A percentile compares a stretch with the other conserved stretches of the same genome.
These are phyloP conservation scores for Helotiales sp. DNA, from an alignment of 2,329 filamentous ascomycete species.

Conservation along the genomic window DNA sequence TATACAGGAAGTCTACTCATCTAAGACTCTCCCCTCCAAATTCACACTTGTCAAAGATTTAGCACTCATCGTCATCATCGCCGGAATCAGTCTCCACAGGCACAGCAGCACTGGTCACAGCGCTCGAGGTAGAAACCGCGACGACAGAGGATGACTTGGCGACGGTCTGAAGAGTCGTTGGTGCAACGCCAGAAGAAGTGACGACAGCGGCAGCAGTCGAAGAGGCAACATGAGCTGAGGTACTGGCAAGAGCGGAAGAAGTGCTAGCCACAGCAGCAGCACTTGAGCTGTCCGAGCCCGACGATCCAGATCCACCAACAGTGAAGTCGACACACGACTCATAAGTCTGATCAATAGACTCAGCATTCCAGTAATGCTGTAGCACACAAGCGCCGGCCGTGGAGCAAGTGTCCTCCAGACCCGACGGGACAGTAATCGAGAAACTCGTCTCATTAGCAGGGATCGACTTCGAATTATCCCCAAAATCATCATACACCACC, in stretches of 20 bases:
- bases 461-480: slow-evolving; percentile 44
- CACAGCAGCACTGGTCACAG: background rate
- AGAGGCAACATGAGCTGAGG: background rate
- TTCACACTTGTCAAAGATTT: background rate
- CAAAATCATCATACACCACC: slow-evolving; percentile 50
- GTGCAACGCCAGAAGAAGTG: background rate
- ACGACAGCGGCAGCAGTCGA: background rate
- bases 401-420: slow-evolving; percentile 40
- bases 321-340: slow-evolving; percentile 55
- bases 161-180: slow-evolving; percentile 1
- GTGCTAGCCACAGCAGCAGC: background rate
- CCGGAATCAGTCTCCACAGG: background rate
- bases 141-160: background rate
- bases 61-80: slow-evolving; percentile 1
- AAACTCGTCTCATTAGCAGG: slow-evolving; percentile 48
- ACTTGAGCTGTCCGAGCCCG: background rate
- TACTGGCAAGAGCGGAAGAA: background rate
- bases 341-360: slow-evolving; percentile 53
- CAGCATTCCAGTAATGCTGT: slow-evolving; percentile 55
- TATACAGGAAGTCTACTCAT: slow-evolving; percentile 2
- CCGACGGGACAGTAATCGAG: slow-evolving; percentile 52
- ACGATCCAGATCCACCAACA: slow-evolving; percentile 18
- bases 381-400: slow-evolving; percentile 39
- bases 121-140: background rate
- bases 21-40: background rate